Evolutionary conservation across 345 rosid species (phyloP), one percentile per base, ranked within the genome.

Genomic region (Turnera subulata): DNA sequence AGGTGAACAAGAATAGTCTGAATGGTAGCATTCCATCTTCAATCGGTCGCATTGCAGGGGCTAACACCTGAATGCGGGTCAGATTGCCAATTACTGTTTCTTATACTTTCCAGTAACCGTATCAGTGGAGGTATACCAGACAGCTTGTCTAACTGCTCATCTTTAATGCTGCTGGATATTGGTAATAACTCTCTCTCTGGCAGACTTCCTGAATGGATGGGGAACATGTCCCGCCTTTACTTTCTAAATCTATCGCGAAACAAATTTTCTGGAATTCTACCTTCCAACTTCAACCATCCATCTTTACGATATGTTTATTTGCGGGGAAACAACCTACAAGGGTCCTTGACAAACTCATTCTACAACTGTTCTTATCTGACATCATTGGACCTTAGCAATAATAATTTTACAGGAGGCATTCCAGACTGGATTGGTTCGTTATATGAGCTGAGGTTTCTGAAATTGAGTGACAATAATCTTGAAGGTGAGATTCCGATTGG

Each of bases 11-110:
- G 0, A 76, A 72, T 55, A 37, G 12, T 8, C 18, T 68, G 3
- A 12, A 29, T 45, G 74, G 72, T 21, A 15, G 33, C n/a, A 57
- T 76, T 9, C 76, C 76, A 19, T 4, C 40, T 11, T 71, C 62
- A 0, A 7, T 68, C 0, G 72, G 69, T 21, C 32, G 38, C 26
- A 1, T 11, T 49, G 32, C 14, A 16, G 0, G 24, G 53, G 8
- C 16, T 11, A 22, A 13, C 2, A 15, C 11, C 25, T 11, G 33
- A 23, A 15, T 6, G 22, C 4, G 0, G 0, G 13, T 6, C 1
- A 22, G 15, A 15, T 24, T 23, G 6, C 11, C 13, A 15, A 0
- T 49, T 7, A 1, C 0, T 1, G 14, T 21, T 0, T 23, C 25
- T 49, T 6, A 23, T 20, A 24, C 2, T 23, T 13, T 21, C 50